These are phyloP conservation scores for Trametes meyenii DNA, from an alignment of 768 basidiomycete species.

Conservation along the genomic window DNA sequence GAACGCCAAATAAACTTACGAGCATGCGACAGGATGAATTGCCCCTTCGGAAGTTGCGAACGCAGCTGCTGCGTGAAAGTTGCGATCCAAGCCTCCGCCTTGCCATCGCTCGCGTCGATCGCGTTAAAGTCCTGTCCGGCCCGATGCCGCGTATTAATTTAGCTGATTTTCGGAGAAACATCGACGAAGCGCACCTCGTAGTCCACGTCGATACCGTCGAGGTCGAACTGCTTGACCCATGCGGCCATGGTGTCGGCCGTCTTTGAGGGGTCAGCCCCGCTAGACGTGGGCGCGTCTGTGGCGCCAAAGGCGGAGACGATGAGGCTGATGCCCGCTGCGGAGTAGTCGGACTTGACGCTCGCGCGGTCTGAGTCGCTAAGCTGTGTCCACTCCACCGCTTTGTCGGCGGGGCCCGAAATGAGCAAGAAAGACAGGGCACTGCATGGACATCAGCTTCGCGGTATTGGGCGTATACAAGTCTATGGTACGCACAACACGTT, in stretches of 20 bases:
- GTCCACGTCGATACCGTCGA: constrained; percentile 78
- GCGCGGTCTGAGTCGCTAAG: constrained; percentile 49
- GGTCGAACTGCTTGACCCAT: constrained; percentile 59
- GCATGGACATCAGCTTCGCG: constrained; percentile 4
- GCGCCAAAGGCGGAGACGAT: constrained; percentile 70
- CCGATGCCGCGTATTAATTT: background rate
- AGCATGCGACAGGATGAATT: constrained; percentile 58
- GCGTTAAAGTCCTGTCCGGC: constrained; percentile 40
- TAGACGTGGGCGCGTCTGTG: constrained; percentile 53
- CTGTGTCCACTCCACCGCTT: constrained; percentile 58
- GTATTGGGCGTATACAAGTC: background rate
- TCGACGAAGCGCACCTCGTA: constrained; percentile 47
- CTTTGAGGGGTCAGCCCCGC: constrained; percentile 58
- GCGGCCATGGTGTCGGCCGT: constrained; percentile 67
- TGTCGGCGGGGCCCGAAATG: constrained; percentile 57
- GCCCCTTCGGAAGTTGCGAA: constrained; percentile 46
- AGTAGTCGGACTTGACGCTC: constrained; percentile 53
- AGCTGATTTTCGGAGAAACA: constrained; percentile 26
- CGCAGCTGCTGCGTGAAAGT: constrained; percentile 55
- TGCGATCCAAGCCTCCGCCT: constrained; percentile 51
- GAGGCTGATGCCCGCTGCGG: constrained; percentile 59
- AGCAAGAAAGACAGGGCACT: constrained; percentile 59
- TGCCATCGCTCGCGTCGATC: constrained; percentile 36
- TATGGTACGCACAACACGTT: constrained; percentile 55
- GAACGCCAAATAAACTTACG: constrained; percentile 37